phyloP scores from a whole-genome alignment of 2,329 filamentous ascomycete species.

The Diaporthe capsici region DNA sequence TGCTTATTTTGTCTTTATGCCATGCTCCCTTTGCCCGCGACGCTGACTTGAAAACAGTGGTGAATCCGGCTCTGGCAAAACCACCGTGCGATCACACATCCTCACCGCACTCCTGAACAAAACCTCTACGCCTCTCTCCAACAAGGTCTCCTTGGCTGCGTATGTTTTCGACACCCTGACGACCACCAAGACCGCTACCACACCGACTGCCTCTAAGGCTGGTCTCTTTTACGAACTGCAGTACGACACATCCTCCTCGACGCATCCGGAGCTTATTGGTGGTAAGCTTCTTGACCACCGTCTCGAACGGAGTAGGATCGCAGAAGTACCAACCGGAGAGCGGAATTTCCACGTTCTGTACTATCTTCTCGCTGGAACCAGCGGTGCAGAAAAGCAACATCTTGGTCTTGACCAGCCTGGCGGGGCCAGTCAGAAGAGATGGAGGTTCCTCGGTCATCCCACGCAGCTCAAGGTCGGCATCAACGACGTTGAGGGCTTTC shows the following conservation, averaged over 20 bases:
- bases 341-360: slow-evolving; percentile 97
- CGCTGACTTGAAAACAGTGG: slow-evolving; percentile 69
- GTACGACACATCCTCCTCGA: slow-evolving; percentile 90
- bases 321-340: slow-evolving; percentile 93
- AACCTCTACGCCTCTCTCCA: slow-evolving; percentile 92
- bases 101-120: slow-evolving; percentile 88
- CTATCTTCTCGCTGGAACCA: slow-evolving; percentile 94
- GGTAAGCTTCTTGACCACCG: slow-evolving; percentile 95
- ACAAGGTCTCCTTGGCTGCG: slow-evolving; percentile 91
- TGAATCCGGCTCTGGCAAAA: slow-evolving; percentile 97
- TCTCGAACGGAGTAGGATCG: slow-evolving; percentile 90
- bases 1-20: background rate
- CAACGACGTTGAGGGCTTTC: slow-evolving; percentile 95
- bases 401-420: slow-evolving; percentile 72
- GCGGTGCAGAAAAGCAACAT: slow-evolving; percentile 89
- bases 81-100: slow-evolving; percentile 90
- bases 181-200: slow-evolving; percentile 96
- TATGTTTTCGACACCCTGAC: slow-evolving; percentile 97
- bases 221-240: slow-evolving; percentile 97
- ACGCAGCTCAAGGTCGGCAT: slow-evolving; percentile 98
- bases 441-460: slow-evolving; percentile 96
- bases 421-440: slow-evolving; percentile 77
- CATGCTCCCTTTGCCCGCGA: background rate
- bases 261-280: slow-evolving; percentile 90
- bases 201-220: slow-evolving; percentile 94